phyloP scores from a whole-genome alignment of 192 early-diverging fungal genomes.

The Phycomyces blakesleeanus region DNA sequence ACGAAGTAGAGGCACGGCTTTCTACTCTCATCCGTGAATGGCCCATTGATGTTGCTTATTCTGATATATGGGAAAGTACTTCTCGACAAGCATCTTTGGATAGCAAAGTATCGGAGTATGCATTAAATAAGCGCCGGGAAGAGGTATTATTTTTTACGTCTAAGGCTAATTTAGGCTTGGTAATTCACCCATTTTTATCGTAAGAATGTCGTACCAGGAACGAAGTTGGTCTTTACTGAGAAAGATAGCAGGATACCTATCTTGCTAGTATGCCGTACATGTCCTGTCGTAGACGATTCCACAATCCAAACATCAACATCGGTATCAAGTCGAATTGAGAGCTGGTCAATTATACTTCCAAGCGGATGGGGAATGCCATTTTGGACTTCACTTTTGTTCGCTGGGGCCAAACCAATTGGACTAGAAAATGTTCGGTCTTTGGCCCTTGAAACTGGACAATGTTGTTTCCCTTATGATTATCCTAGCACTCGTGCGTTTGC shows the following conservation, averaged over 20 bases:
- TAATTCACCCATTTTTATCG: no score
- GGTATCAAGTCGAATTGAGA: constrained; percentile 38
- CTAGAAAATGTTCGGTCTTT: constrained; percentile 65
- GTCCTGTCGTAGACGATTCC: neutral
- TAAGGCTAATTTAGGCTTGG: no score
- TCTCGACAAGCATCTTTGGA: constrained; percentile 38
- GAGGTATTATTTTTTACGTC: constrained; percentile 30
- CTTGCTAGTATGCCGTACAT: constrained; percentile 72
- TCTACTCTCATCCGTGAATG: constrained; percentile 50
- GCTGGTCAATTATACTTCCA: constrained; percentile 84
- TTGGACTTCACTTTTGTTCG: constrained; percentile 88
- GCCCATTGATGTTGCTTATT: constrained; percentile 49
- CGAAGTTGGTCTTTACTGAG: constrained; percentile 48
- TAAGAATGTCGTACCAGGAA: constrained; percentile 47
- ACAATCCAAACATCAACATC: constrained; percentile 25
- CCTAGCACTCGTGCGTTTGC: constrained; percentile 70
- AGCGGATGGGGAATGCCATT: constrained; percentile 78
- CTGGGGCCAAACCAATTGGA: constrained; percentile 79
- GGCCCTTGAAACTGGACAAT: constrained; percentile 71
- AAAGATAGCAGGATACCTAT: constrained; percentile 72
- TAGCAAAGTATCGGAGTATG: constrained; percentile 47
- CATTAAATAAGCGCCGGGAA: constrained; percentile 48
- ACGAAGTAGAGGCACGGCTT: constrained; percentile 24
- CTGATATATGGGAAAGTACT: constrained; percentile 56
- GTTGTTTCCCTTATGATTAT: constrained; percentile 84